Evolutionary conservation across 108 stramenopile species (phyloP).

Genomic region (Pelagomonas calceolata): DNA sequence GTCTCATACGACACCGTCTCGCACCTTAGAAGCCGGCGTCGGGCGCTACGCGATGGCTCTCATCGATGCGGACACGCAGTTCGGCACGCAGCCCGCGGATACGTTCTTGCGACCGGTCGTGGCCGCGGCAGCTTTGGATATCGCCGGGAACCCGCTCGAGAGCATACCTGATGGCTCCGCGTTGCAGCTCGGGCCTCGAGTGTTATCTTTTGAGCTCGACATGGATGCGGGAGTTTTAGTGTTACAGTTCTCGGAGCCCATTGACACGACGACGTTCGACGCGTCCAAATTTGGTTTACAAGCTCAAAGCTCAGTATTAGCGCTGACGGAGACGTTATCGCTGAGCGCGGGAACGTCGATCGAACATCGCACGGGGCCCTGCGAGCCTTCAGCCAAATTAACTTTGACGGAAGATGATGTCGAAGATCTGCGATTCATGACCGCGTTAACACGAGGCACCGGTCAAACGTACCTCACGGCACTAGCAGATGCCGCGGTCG

Average conservation of each 20-base stretch:
- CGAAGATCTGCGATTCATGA: constrained; percentile 1
- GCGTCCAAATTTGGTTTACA: constrained; percentile 1
- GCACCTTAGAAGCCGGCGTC: too few species aligned
- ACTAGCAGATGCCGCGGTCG: too few species aligned
- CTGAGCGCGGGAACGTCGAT: not conserved
- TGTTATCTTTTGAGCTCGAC: constrained; percentile 4
- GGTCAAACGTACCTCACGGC: constrained; percentile 5
- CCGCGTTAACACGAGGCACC: not conserved
- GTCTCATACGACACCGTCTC: too few species aligned
- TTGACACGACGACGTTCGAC: not conserved
- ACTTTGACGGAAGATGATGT: not conserved
- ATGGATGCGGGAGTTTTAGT: constrained; percentile 6
- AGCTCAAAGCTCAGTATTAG: too few species aligned
- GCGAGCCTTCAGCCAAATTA: too few species aligned
- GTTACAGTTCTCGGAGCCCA: constrained; percentile 7
- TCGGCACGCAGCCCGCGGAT: too few species aligned
- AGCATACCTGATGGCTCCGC: not conserved
- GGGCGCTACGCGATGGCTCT: too few species aligned
- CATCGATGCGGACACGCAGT: too few species aligned
- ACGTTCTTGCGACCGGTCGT: too few species aligned
- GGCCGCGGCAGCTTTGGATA: too few species aligned
- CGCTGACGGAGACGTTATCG: not conserved
- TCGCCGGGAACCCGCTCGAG: too few species aligned
- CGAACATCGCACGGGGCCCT: too few species aligned
- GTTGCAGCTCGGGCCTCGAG: not conserved